Percentiles rank a stretch among this genome's conserved stretches.
phyloP scores from a whole-genome alignment of 2,329 filamentous ascomycete genomes.

The Ophiostoma sp. region DNA sequence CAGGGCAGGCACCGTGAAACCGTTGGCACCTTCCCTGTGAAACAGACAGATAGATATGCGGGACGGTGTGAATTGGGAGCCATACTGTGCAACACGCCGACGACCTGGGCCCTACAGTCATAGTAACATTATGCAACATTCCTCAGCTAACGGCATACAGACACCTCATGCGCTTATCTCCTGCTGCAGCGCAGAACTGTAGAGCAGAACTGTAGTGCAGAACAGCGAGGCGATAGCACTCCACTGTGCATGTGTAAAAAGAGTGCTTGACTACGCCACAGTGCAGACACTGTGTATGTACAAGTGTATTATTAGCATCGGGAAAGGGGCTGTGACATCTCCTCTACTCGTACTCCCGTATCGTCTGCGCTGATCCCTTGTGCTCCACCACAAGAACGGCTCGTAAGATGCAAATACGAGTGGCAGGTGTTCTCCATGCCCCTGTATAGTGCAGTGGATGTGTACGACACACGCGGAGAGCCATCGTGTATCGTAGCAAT shows the following conservation, averaged over 20 bases:
- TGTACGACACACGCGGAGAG: background rate
- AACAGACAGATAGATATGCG: conserved; percentile 1
- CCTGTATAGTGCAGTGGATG: background rate
- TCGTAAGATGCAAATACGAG: background rate
- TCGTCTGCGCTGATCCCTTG: conserved; percentile 1
- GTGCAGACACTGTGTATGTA: background rate
- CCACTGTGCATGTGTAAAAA: background rate
- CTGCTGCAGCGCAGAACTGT: background rate
- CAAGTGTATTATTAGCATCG: conserved; percentile 1
- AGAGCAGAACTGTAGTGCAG: background rate
- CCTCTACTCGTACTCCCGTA: background rate
- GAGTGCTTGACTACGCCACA: background rate
- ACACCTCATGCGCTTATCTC: background rate
- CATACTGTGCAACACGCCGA: background rate
- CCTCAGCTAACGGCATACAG: background rate
- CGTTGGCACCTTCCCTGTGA: conserved; percentile 11
- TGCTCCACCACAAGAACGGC: conserved; percentile 7
- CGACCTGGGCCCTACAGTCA: background rate
- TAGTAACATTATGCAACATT: too few species aligned
- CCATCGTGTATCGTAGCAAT: too few species aligned
- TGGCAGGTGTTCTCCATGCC: conserved; percentile 4
- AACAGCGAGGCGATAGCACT: background rate
- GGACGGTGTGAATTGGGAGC: background rate
- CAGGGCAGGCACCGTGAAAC: conserved; percentile 13
- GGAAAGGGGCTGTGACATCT: conserved; percentile 11